Evolutionary conservation across 768 basidiomycete genomes (phyloP).

Genomic region (Trametes cinnabarina): DNA sequence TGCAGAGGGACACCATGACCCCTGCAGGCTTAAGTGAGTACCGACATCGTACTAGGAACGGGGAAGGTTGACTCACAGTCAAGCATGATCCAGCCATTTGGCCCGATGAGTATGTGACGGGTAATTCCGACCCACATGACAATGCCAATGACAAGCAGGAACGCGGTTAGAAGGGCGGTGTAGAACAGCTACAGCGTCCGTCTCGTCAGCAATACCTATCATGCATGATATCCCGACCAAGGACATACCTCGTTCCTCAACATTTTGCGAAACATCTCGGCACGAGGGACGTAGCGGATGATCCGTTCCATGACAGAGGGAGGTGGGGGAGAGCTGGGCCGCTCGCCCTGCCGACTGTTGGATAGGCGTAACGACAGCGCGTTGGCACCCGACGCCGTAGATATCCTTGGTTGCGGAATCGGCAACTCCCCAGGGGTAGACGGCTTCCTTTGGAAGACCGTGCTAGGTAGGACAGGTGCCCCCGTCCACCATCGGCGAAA

Average conservation of each 20-base stretch:
- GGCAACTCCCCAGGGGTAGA: constrained; percentile 20
- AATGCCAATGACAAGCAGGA: constrained; percentile 47
- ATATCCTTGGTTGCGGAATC: constrained; percentile 19
- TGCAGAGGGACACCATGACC: constrained; percentile 53
- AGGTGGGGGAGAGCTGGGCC: constrained; percentile 17
- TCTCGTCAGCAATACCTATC: not conserved
- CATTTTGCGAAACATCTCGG: constrained; percentile 53
- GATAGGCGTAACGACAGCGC: constrained; percentile 6
- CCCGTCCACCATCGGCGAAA: constrained; percentile 15
- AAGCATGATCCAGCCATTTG: constrained; percentile 51
- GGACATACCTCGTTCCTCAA: constrained; percentile 61
- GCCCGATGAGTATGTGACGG: constrained; percentile 42
- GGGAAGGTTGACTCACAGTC: constrained; percentile 44
- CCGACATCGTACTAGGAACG: not conserved
- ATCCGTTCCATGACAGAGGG: constrained; percentile 37
- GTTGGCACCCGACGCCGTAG: constrained; percentile 8
- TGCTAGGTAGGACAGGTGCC: constrained; percentile 10
- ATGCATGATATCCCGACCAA: no score
- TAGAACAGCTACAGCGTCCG: constrained; percentile 45
- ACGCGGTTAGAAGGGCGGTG: constrained; percentile 50
- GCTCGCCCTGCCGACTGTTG: not conserved
- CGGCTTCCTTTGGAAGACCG: constrained; percentile 24
- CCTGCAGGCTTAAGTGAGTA: constrained; percentile 34
- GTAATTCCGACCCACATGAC: constrained; percentile 51
- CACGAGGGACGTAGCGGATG: constrained; percentile 49